These are phyloP conservation scores for Circinella minor DNA, from an alignment of 371 early-diverging fungal genomes.

Conservation along the genomic window DNA sequence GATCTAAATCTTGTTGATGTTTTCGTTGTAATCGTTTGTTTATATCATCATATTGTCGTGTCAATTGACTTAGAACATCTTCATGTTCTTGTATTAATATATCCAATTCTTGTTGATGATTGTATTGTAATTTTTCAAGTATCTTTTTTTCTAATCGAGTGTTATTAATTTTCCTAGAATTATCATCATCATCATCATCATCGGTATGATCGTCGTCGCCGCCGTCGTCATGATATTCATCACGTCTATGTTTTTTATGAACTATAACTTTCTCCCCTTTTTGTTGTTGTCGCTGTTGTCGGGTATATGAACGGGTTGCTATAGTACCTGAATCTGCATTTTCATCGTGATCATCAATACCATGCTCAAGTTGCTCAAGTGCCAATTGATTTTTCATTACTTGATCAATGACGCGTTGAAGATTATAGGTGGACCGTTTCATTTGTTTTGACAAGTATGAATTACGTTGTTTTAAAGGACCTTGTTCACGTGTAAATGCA, in stretches of 20 bases:
- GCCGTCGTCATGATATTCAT: too few species aligned
- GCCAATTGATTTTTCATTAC: slow-evolving; percentile 3
- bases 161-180: background rate
- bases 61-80: background rate
- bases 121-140: background rate
- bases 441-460: background rate
- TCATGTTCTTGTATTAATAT: background rate
- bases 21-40: background rate
- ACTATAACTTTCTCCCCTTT: too few species aligned
- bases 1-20: background rate
- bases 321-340: background rate
- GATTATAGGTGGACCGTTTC: background rate
- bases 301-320: too few species aligned
- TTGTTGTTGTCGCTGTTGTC: too few species aligned
- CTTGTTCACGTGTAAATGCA: background rate
- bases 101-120: background rate
- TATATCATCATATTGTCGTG: background rate
- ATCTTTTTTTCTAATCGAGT: background rate
- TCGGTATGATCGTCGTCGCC: too few species aligned
- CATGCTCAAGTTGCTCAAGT: slow-evolving; percentile 8
- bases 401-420: slow-evolving; percentile 1
- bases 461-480: background rate
- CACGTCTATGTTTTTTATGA: too few species aligned
- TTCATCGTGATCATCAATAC: background rate
- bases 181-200: background rate